A percentile compares a stretch with the other conserved stretches of the same genome.
These are phyloP conservation scores for Thraustochytrium sp. DNA, from an alignment of 352 stramenopile species.

Conservation along the genomic window DNA sequence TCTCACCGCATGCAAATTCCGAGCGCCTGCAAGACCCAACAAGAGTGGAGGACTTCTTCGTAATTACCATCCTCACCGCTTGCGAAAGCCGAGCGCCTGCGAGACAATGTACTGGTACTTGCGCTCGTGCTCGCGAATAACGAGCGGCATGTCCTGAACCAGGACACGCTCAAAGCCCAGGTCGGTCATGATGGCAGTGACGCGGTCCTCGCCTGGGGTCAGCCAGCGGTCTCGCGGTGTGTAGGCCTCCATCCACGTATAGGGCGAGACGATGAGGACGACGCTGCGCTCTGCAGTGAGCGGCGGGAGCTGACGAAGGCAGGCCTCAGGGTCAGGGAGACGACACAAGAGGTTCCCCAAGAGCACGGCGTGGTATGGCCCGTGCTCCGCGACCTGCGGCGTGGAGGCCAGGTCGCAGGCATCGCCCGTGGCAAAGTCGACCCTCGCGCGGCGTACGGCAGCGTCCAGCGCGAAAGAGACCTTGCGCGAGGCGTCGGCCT, in stretches of 20 bases:
- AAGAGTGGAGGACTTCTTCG: too few relatives aligned
- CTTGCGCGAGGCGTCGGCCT: neutral
- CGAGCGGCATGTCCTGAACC: conserved; percentile 72
- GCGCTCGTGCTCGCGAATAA: conserved; percentile 81
- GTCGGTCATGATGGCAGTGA: conserved; percentile 57
- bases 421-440: conserved; percentile 37
- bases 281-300: conserved; percentile 82
- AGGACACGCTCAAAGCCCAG: conserved; percentile 69
- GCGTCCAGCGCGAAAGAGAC: neutral
- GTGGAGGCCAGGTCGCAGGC: conserved; percentile 83
- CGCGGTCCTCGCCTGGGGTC: conserved; percentile 45
- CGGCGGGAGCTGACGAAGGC: conserved; percentile 70
- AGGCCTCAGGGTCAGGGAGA: conserved; percentile 80
- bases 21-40: too few relatives aligned
- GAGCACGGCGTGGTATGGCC: conserved; percentile 85
- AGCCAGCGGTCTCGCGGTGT: conserved; percentile 80
- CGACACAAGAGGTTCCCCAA: conserved; percentile 91
- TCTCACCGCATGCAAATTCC: too few relatives aligned
- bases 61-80: too few relatives aligned
- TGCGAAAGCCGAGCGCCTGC: conserved; percentile 56
- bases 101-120: conserved; percentile 85
- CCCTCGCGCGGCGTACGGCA: neutral
- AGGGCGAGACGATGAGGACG: conserved; percentile 89
- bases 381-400: conserved; percentile 40
- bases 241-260: conserved; percentile 93